Percentiles rank a stretch among this genome's conserved stretches.
Conservation (phyloP, 768 basidiomycete species). For the Pleurotus salmoneostramineus region DNA sequence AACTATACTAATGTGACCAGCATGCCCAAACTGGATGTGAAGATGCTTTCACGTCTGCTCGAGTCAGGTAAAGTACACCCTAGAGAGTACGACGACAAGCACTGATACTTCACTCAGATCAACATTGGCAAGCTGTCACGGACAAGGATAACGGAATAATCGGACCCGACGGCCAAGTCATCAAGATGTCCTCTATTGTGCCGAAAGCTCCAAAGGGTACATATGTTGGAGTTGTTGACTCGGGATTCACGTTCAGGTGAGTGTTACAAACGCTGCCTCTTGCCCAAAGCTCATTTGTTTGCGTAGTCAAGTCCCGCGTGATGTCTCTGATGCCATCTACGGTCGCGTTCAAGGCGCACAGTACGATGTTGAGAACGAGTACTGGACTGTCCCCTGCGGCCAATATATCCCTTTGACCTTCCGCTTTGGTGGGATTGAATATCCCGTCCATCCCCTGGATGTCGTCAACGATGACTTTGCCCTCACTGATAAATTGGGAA, state of each 20-base stretch:
- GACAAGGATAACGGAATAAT: slow-evolving; percentile 65
- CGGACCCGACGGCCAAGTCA: slow-evolving; percentile 69
- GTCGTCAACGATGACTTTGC: slow-evolving; percentile 56
- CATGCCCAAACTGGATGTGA: slow-evolving; percentile 64
- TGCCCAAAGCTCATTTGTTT: background rate
- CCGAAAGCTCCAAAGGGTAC: slow-evolving; percentile 61
- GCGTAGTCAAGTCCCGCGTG: slow-evolving; percentile 48
- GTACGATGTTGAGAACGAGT: slow-evolving; percentile 49
- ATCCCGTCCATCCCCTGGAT: slow-evolving; percentile 75
- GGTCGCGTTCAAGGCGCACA: slow-evolving; percentile 71
- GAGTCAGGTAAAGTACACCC: slow-evolving; percentile 41
- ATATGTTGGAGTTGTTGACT: slow-evolving; percentile 71
- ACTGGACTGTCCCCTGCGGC: slow-evolving; percentile 74
- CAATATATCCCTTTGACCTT: slow-evolving; percentile 70
- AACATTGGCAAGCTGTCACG: slow-evolving; percentile 78
- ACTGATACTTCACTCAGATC: too few species aligned
- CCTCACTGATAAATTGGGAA: slow-evolving; percentile 42
- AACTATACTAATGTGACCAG: slow-evolving; percentile 57
- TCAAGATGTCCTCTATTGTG: slow-evolving; percentile 61
- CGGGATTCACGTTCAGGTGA: slow-evolving; percentile 52
- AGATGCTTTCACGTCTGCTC: slow-evolving; percentile 57
- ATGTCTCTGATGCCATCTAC: slow-evolving; percentile 78
- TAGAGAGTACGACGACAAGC: too few species aligned
- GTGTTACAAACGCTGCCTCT: background rate
- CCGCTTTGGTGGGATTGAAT: slow-evolving; percentile 65